Evolutionary conservation across 169 alveolate genomes (phyloP), one percentile per base, ranked within the genome.

Genomic region (Eimeria brunetti): DNA sequence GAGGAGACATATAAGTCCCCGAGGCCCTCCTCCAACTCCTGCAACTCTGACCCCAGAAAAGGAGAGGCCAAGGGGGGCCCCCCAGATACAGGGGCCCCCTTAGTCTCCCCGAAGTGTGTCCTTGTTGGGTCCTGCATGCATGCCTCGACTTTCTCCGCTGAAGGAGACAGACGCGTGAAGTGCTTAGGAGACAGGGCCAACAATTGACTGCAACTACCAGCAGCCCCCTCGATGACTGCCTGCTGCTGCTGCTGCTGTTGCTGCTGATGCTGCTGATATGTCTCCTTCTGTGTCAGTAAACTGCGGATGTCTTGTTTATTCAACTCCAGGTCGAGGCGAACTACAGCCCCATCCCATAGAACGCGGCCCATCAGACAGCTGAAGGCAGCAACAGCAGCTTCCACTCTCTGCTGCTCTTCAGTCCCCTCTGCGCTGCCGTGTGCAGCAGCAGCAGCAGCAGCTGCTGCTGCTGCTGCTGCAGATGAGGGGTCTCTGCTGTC

Each of bases 11-110:
- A 85, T 24, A 85, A 46, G 69, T 85, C 92, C 62, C 76, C 92
- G 5, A 85, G 92, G 44, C 92, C 92, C 60, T 56, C 92, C 80
- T 85, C 92, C 36, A 85, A 81, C 81, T 85, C 92, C 46, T 62
- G 92, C 67, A 85, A 49, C 92, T 85, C 92, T 30, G 27, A 53
- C 9, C 67, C 51, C 3, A 85, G 56, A 44, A 36, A 46, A 14
- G 38, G n/a, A 56, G 41, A 8, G 22, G 11, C 90, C 16, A 58
- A 56, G 90, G 90, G 76, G 30, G 53, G 53, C 53, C 24, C 46
- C 24, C 3, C 22, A 2, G 49, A 44, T 30, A 22, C 78, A 67
- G 78, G 78, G 78, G 27, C 78, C 49, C 49, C 46, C 8, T 67
- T 67, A 46, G 11, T 9, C 36, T 62, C 71, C 14, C 1, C 36